Evolutionary conservation across 805 yeast species (phyloP).

Genomic region (Lachancea quebecensis): DNA sequence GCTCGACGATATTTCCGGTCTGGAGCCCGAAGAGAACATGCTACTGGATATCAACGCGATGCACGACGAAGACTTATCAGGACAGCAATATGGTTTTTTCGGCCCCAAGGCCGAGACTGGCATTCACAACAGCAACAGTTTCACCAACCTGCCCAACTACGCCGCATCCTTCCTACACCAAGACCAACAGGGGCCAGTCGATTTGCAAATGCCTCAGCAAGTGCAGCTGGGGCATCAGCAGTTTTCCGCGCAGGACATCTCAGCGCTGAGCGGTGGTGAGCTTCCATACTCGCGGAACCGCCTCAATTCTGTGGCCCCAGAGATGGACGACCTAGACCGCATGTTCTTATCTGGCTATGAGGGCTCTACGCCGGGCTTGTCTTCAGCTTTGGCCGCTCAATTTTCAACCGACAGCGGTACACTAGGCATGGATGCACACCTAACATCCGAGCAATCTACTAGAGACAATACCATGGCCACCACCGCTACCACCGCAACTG

Average conservation of each 20-base stretch:
- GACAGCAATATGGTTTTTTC: background rate
- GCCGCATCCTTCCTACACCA: background rate
- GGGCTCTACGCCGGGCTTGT: background rate
- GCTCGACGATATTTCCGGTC: background rate
- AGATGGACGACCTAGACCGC: slow-evolving; percentile 6
- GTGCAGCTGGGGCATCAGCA: background rate
- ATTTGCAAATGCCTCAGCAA: background rate
- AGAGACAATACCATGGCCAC: slow-evolving; percentile 7
- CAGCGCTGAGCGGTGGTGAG: background rate
- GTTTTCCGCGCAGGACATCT: background rate
- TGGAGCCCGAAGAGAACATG: slow-evolving; percentile 1
- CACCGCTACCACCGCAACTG: slow-evolving; percentile 2
- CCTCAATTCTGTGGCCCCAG: slow-evolving; percentile 6
- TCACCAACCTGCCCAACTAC: background rate
- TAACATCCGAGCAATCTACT: slow-evolving; percentile 1
- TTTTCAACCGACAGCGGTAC: background rate
- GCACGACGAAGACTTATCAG: background rate
- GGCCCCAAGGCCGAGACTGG: background rate
- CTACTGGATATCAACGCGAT: slow-evolving; percentile 1
- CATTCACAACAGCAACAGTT: background rate
- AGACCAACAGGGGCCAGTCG: background rate
- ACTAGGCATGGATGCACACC: background rate
- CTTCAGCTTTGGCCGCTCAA: background rate
- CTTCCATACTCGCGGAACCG: slow-evolving; percentile 4
- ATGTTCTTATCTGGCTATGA: slow-evolving; percentile 6